Conservation (phyloP, 345 rosid species). For the Lepidium aucheri region DNA sequence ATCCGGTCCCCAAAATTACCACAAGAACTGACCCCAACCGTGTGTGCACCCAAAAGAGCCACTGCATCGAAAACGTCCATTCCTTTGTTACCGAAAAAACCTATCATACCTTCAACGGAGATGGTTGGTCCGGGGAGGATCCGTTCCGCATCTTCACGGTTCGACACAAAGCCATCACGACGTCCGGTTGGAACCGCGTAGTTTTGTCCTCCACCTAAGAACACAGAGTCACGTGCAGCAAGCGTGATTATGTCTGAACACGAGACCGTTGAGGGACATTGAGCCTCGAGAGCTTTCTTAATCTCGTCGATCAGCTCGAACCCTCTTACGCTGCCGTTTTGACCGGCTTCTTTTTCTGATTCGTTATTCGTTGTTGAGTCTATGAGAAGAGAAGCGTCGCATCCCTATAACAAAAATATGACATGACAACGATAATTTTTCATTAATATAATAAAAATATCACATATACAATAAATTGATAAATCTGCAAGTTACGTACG, state of each 20-base stretch:
- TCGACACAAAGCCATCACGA: constrained; percentile 54
- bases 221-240: constrained; percentile 57
- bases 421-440: no score
- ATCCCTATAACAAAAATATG: constrained; percentile 8
- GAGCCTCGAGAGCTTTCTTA: constrained; percentile 23
- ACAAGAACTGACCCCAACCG: constrained; percentile 57
- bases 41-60: constrained; percentile 68
- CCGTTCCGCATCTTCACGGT: constrained; percentile 12
- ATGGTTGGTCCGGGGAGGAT: constrained; percentile 45
- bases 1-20: constrained; percentile 43
- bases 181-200: constrained; percentile 50
- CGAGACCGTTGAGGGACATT: constrained; percentile 23
- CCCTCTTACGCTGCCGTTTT: constrained; percentile 22
- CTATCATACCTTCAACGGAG: constrained; percentile 31
- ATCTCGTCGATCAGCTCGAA: constrained; percentile 28
- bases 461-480: no score
- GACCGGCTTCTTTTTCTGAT: constrained; percentile 13
- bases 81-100: constrained; percentile 34
- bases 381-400: constrained; percentile 30
- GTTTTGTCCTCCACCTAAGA: constrained; percentile 44
- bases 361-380: neutral
- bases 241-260: constrained; percentile 37
- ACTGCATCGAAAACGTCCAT: constrained; percentile 41
- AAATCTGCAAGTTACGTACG: no score
- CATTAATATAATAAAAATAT: no score